These are phyloP conservation scores for Sporothrix pallida DNA, from an alignment of 2,329 filamentous ascomycete genomes.

Conservation along the genomic window DNA sequence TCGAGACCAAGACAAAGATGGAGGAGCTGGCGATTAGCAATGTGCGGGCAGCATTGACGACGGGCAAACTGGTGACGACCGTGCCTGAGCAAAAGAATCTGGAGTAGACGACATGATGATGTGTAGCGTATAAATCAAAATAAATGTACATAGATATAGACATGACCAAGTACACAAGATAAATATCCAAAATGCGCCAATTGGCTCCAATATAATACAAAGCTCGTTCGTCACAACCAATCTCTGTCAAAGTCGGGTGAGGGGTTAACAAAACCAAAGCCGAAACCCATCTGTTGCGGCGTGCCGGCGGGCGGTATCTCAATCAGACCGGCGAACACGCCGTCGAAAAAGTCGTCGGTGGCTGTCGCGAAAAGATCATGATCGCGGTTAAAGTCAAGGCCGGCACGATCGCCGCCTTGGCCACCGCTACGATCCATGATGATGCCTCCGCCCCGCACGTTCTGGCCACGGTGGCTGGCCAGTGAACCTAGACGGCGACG, in stretches of 20 bases:
- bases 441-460: background rate
- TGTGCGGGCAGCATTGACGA: conserved; percentile 23
- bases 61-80: conserved; percentile 22
- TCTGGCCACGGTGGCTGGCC: background rate
- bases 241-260: conserved; percentile 17
- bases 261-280: background rate
- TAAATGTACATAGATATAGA: conserved; percentile 11
- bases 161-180: background rate
- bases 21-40: conserved; percentile 30
- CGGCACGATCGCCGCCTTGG: background rate
- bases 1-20: conserved; percentile 48
- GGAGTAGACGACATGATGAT: background rate
- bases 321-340: conserved; percentile 3
- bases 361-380: background rate
- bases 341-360: conserved; percentile 20
- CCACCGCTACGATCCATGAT: background rate
- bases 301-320: conserved; percentile 6
- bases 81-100: conserved; percentile 30
- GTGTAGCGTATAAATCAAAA: background rate
- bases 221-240: background rate
- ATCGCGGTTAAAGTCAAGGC: background rate
- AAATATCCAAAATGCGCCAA: background rate
- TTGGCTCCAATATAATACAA: too few relatives aligned
- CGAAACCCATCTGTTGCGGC: background rate
- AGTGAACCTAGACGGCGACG: background rate